Evolutionary conservation across 2,329 filamentous ascomycete genomes (phyloP).

Genomic region (Nigrospora oryzae): DNA sequence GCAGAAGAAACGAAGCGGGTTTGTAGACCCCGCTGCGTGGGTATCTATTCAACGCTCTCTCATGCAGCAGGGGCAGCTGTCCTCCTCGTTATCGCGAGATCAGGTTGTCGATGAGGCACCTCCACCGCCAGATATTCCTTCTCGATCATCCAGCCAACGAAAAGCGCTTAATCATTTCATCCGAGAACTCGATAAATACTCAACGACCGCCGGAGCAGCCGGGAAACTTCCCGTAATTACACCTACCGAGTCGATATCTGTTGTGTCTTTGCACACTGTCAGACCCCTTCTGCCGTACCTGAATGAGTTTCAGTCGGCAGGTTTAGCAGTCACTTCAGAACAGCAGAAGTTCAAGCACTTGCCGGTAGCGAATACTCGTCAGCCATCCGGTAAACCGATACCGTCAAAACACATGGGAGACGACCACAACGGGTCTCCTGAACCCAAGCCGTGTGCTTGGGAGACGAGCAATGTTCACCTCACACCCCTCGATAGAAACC

Average conservation of each 20-base stretch:
- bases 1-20: conserved; percentile 19
- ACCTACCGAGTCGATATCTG: conserved; percentile 30
- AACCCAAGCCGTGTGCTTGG: too few relatives aligned
- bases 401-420: too few relatives aligned
- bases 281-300: conserved; percentile 44
- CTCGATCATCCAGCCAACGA: conserved; percentile 33
- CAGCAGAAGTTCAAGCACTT: conserved; percentile 24
- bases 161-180: conserved; percentile 31
- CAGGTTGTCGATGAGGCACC: conserved; percentile 4
- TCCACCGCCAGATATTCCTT: conserved; percentile 13
- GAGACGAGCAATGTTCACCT: conserved; percentile 9
- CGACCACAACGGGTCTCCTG: too few relatives aligned
- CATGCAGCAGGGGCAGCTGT: conserved; percentile 33
- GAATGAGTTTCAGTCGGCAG: conserved; percentile 42
- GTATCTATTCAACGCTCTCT: conserved; percentile 36
- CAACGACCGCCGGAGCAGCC: conserved; percentile 25
- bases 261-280: conserved; percentile 39
- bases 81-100: conserved; percentile 20
- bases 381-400: background rate
- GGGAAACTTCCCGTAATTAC: conserved; percentile 29
- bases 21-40: conserved; percentile 29
- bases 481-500: conserved; percentile 8
- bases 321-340: conserved; percentile 47
- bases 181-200: conserved; percentile 31
- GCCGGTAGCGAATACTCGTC: background rate